phyloP scores from a whole-genome alignment of 2,329 filamentous ascomycete genomes.

The Nigrograna mackinnonii region DNA sequence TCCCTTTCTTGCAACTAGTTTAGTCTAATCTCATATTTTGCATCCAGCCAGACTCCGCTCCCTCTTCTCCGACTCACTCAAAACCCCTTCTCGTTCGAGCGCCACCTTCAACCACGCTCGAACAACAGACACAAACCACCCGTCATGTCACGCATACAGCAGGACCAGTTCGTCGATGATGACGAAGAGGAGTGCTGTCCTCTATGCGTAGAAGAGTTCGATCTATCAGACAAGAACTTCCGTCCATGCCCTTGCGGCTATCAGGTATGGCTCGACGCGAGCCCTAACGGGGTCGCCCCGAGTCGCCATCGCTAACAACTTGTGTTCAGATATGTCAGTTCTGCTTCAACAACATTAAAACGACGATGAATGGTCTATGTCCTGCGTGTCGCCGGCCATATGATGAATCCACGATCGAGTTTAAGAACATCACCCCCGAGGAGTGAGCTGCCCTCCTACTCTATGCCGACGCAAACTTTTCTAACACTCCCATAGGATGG shows the following conservation, averaged over 20 bases:
- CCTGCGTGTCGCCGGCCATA: constrained; percentile 96
- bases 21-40: constrained; percentile 11
- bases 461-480: constrained; percentile 6
- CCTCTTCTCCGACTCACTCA: constrained; percentile 5
- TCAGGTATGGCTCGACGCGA: no score
- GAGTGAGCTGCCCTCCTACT: constrained; percentile 65
- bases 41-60: constrained; percentile 3
- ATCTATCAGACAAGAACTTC: constrained; percentile 96
- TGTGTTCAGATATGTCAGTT: constrained; percentile 84
- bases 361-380: constrained; percentile 94
- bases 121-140: constrained; percentile 17
- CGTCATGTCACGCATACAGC: constrained; percentile 52
- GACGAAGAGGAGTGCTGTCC: constrained; percentile 69
- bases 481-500: constrained; percentile 58
- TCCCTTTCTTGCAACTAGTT: constrained; percentile 22
- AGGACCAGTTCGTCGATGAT: constrained; percentile 59
- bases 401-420: constrained; percentile 96
- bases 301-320: constrained; percentile 23
- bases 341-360: constrained; percentile 99
- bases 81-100: constrained; percentile 17
- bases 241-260: constrained; percentile 96
- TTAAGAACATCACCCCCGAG: constrained; percentile 91
- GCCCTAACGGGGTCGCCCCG: constrained; percentile 11
- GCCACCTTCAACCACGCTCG: constrained; percentile 28
- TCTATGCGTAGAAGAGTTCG: constrained; percentile 98